Evolutionary conservation across 176 grass and related monocot species (phyloP).

Genomic region (Carex littledalei): DNA sequence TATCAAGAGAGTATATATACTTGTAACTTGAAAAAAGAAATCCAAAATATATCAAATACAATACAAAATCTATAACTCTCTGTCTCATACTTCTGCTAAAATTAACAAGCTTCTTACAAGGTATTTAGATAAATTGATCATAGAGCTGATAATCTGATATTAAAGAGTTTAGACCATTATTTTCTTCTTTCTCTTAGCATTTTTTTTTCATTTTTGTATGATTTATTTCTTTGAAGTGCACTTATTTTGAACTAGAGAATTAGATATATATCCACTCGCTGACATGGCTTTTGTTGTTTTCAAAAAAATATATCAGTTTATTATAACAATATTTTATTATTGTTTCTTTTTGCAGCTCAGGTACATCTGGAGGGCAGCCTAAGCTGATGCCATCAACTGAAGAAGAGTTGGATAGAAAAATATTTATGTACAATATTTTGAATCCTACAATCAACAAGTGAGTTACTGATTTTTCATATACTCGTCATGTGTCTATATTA

Average conservation of each 20-base stretch:
- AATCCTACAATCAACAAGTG: conserved; percentile 62
- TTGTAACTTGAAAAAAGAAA: no score
- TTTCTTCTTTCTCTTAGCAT: not conserved
- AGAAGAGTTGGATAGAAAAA: conserved; percentile 72
- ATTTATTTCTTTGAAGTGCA: not conserved
- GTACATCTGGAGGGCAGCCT: conserved; percentile 67
- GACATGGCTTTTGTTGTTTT: not conserved
- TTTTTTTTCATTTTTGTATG: not conserved
- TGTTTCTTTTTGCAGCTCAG: conserved; percentile 40
- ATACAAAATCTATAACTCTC: no score
- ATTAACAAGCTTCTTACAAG: conserved; percentile 78
- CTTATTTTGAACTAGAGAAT: not conserved
- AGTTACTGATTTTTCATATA: not conserved
- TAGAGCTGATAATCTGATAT: not conserved
- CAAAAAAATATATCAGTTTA: not conserved
- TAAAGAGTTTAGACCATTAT: not conserved
- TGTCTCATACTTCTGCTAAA: no score
- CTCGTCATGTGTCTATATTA: not conserved
- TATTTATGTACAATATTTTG: conserved; percentile 70
- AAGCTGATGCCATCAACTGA: conserved; percentile 75
- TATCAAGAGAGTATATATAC: no score
- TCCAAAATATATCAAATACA: no score
- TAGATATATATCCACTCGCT: not conserved
- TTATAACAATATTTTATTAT: not conserved
- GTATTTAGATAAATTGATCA: conserved; percentile 4